Evolutionary conservation across 495 filamentous ascomycete species (phyloP).

Genomic region (Delitschia confertaspora): DNA sequence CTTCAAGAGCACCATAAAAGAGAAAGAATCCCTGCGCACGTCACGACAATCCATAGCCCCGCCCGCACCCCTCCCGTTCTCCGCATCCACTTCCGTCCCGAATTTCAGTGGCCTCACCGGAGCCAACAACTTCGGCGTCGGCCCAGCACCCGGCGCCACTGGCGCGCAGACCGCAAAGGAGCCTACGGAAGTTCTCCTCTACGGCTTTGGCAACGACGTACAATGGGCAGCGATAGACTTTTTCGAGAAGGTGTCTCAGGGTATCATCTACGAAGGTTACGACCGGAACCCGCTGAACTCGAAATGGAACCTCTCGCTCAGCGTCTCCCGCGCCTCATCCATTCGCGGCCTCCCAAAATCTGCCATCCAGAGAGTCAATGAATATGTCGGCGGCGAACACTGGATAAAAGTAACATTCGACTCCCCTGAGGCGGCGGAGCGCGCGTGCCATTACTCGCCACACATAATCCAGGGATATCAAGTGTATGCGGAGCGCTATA

Average conservation of each 20-base stretch:
- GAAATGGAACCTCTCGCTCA: slow-evolving; percentile 54
- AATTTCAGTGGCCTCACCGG: slow-evolving; percentile 11
- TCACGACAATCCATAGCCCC: slow-evolving; percentile 16
- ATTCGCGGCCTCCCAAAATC: slow-evolving; percentile 51
- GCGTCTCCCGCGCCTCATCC: slow-evolving; percentile 34
- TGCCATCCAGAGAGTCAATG: slow-evolving; percentile 66
- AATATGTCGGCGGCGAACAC: slow-evolving; percentile 65
- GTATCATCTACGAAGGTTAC: slow-evolving; percentile 85
- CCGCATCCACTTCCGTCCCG: slow-evolving; percentile 16
- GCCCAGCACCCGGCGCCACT: slow-evolving; percentile 33
- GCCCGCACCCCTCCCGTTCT: slow-evolving; percentile 30
- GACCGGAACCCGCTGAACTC: slow-evolving; percentile 59
- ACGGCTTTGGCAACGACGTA: slow-evolving; percentile 63
- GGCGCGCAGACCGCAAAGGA: slow-evolving; percentile 36
- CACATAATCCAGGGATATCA: slow-evolving; percentile 66
- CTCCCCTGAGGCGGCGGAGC: slow-evolving; percentile 66
- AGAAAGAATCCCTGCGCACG: slow-evolving; percentile 12
- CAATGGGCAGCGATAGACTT: slow-evolving; percentile 81
- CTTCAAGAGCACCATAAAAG: slow-evolving; percentile 6
- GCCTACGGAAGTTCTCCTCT: slow-evolving; percentile 74
- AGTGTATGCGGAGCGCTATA: slow-evolving; percentile 70
- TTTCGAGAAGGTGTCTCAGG: slow-evolving; percentile 64
- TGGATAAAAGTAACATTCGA: slow-evolving; percentile 95
- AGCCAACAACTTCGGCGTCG: slow-evolving; percentile 9
- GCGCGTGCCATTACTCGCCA: slow-evolving; percentile 65